Base-by-base conservation (phyloP, 2,329 filamentous ascomycete species). In the Ceratocystis harringtonii region DNA sequence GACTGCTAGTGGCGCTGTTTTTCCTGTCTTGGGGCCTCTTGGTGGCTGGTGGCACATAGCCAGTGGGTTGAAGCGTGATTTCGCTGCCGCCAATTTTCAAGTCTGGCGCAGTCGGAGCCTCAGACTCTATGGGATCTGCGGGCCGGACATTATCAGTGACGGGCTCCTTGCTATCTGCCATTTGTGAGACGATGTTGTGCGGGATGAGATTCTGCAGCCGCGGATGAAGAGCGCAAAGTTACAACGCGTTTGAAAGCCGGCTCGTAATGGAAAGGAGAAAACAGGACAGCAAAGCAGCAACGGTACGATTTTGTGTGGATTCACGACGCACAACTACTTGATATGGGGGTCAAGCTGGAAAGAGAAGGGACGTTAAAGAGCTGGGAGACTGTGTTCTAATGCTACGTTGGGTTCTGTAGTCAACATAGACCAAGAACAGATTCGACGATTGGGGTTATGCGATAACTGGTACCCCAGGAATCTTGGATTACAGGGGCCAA, bases 81-180 rank as follows among this genome's bases (percentile, higher is more conserved):
- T 86, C 79, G 72, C 89, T 84, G 69, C 87, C 87, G 8, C 90
- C 78, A 69, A 92, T 90, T 74, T 90, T 85, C 64, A 92, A 78
- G 73, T 90, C 87, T n/a, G 87, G 87, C 63, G 87, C 85, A 61
- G 84, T 84, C 5, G 61, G 60, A 70, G 78, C 75, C 69, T 77
- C 75, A 32, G 19, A 19, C 32, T 32, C 5, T 32, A 2, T 6
- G 36, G n/a, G 41, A 0, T 41, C 36, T 15, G 10, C 4, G 12
- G 8, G 19, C 19, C 50, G 12, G 10, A 15, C 50, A 55, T 30
- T 55, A 15, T 8, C 15, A 7, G 52, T 28, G 17, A 30, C 25
- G 17, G 52, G 52, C 22, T 57, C 22, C 12, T 30, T 57, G 52
- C 6, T 32, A 7, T 57, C n/a, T 32, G 28, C n/a, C 52, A 57